A percentile compares a stretch with the other conserved stretches of the same genome.
Conservation (phyloP, 73 alveolate genomes). For the Tetrahymena malaccensis region DNA sequence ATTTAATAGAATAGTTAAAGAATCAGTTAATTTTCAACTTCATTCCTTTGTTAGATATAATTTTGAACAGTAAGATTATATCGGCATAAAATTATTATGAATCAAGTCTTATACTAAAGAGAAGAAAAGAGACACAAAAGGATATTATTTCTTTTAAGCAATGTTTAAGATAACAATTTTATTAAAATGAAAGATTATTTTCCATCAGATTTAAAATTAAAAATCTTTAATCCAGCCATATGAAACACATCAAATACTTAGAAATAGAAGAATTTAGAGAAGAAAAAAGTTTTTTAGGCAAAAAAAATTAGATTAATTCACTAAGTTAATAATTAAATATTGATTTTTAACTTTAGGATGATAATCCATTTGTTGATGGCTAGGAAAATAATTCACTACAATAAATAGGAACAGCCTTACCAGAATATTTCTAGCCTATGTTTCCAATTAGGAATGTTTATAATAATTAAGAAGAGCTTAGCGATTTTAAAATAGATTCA, state of each 20-base stretch:
- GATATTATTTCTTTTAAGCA: background rate
- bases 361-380: too few relatives aligned
- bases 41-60: background rate
- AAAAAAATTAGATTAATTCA: too few relatives aligned
- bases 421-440: too few relatives aligned
- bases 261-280: background rate
- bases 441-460: too few relatives aligned
- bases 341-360: too few relatives aligned
- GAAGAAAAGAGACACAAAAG: background rate
- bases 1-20: background rate
- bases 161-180: too few relatives aligned
- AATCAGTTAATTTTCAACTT: background rate
- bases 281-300: background rate
- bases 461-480: too few relatives aligned
- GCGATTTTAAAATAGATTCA: too few relatives aligned
- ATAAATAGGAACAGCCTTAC: too few relatives aligned
- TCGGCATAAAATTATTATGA: background rate
- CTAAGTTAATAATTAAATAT: too few relatives aligned
- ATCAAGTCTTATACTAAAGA: background rate
- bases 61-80: too few relatives aligned
- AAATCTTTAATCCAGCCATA: background rate
- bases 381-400: too few relatives aligned
- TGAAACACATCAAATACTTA: background rate
- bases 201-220: background rate
- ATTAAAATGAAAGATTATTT: background rate